Percentiles rank a stretch among this genome's conserved stretches.
These are phyloP conservation scores for Penicillium waksmanii DNA, from an alignment of 495 filamentous ascomycete species.

Conservation along the genomic window DNA sequence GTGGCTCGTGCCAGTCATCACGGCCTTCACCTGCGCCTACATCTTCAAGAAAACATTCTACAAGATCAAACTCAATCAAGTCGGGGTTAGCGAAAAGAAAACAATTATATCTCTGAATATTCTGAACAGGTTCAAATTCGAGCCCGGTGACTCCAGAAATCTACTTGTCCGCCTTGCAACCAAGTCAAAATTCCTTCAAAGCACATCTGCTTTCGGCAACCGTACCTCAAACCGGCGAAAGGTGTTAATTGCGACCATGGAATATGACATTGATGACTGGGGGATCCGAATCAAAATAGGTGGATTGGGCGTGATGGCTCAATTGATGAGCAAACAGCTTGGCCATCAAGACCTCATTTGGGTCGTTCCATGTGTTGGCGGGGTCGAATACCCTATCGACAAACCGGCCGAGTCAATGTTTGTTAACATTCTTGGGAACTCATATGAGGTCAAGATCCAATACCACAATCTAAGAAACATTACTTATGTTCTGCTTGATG, in stretches of 20 bases:
- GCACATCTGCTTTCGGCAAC: constrained; percentile 50
- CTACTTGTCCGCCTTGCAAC: constrained; percentile 40
- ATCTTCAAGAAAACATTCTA: constrained; percentile 70
- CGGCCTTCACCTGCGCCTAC: constrained; percentile 55
- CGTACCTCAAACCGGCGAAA: constrained; percentile 50
- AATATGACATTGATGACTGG: constrained; percentile 76
- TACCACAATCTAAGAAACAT: constrained; percentile 70
- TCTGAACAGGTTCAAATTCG: constrained; percentile 31
- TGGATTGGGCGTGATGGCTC: constrained; percentile 70
- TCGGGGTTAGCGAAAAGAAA: constrained; percentile 60
- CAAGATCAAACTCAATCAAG: constrained; percentile 70
- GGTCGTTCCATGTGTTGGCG: constrained; percentile 78
- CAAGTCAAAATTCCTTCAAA: constrained; percentile 50
- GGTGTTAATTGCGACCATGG: constrained; percentile 71
- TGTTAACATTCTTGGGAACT: constrained; percentile 66
- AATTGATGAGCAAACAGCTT: constrained; percentile 72
- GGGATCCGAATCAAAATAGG: constrained; percentile 75
- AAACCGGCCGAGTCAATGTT: constrained; percentile 64
- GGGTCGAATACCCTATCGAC: constrained; percentile 66
- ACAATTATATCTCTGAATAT: constrained; percentile 42
- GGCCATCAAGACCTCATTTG: constrained; percentile 70
- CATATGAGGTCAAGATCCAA: constrained; percentile 67
- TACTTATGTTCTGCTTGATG: constrained; percentile 72
- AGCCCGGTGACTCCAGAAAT: constrained; percentile 32
- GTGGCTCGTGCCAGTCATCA: constrained; percentile 56